Evolutionary conservation across 139 green algal species (phyloP), one percentile per base, ranked within the genome.

Genomic region (Edaphochlamys debaryana): DNA sequence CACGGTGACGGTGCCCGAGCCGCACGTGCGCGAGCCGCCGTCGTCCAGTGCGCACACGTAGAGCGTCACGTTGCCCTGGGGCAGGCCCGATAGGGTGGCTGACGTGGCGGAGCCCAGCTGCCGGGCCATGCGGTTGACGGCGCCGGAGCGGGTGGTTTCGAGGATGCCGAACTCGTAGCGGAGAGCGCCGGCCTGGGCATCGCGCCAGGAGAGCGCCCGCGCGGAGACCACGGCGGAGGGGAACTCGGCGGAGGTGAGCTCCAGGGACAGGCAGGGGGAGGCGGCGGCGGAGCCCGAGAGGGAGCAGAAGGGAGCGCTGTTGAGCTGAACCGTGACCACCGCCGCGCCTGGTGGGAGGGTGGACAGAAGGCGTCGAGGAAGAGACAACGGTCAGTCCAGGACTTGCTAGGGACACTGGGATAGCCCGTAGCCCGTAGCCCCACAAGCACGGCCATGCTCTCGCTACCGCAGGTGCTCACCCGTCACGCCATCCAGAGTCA

Each of bases 91-190:
- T 9, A 82, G 60, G 20, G 42, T 34, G 25, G 75, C 60, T 27
- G 75, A 58, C 36, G 60, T 29, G 8, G 20, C 4, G 56, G 11
- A 13, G n/a, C 60, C 62, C 41, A 82, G 11, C 60, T 63, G 75
- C 75, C 72, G 75, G 60, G 42, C 23, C 41, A 36, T 13, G 62
- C 64, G 41, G 7, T 25, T 19, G 50, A 19, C 50, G 50, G 50
- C 4, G 6, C 20, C 50, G 50, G 50, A 30, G 52, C n/a, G n/a
- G n/a, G n/a, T n/a, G n/a, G n/a, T n/a, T n/a, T 37, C 50, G 72
- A 38, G 73, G 27, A 80, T 4, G 4, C 75, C 75, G 32, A 82
- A 82, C 75, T 82, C 75, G 40, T 64, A 82, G 41, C 41, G 34
- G n/a, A 82, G 58, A 41, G 40, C 20, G n/a, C 30, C 13, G 40